Conservation (phyloP, 306 rosid genomes). For the Erythrophleum fordii region DNA sequence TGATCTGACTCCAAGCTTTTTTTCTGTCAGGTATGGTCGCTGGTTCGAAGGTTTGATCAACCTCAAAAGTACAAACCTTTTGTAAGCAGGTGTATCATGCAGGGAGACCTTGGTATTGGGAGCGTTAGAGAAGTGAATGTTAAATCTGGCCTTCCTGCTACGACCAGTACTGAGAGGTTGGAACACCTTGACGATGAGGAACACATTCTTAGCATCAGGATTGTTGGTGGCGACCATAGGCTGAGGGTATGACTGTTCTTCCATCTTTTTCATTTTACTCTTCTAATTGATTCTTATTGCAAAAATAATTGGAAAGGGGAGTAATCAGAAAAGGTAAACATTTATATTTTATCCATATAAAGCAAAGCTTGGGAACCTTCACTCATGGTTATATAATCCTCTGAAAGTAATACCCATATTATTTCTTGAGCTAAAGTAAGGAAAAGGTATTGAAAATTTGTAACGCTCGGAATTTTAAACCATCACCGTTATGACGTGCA, state of each 20-base stretch:
- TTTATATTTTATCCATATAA: background rate
- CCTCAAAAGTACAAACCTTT: slow-evolving; percentile 92
- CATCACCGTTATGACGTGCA: background rate
- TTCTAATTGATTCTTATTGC: slow-evolving; percentile 1
- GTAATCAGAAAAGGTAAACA: background rate
- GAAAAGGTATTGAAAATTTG: background rate
- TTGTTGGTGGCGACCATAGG: slow-evolving; percentile 93
- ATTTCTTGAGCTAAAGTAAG: background rate
- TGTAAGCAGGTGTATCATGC: slow-evolving; percentile 81
- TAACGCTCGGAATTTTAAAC: background rate
- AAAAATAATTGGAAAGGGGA: background rate
- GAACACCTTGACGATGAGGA: slow-evolving; percentile 88
- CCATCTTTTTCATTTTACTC: background rate
- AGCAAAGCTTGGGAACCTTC: background rate
- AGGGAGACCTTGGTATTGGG: slow-evolving; percentile 87
- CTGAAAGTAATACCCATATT: background rate
- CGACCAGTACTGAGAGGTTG: slow-evolving; percentile 90
- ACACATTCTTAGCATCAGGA: slow-evolving; percentile 80
- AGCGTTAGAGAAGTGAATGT: slow-evolving; percentile 94
- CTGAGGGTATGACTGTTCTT: slow-evolving; percentile 62
- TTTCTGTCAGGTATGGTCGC: slow-evolving; percentile 82
- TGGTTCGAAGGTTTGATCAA: slow-evolving; percentile 95
- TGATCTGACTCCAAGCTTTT: slow-evolving; percentile 36
- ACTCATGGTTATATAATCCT: background rate
- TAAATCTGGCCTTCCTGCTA: slow-evolving; percentile 96